Evolutionary conservation across 495 filamentous ascomycete species (phyloP).

Genomic region (Lophiotrema nucula): DNA sequence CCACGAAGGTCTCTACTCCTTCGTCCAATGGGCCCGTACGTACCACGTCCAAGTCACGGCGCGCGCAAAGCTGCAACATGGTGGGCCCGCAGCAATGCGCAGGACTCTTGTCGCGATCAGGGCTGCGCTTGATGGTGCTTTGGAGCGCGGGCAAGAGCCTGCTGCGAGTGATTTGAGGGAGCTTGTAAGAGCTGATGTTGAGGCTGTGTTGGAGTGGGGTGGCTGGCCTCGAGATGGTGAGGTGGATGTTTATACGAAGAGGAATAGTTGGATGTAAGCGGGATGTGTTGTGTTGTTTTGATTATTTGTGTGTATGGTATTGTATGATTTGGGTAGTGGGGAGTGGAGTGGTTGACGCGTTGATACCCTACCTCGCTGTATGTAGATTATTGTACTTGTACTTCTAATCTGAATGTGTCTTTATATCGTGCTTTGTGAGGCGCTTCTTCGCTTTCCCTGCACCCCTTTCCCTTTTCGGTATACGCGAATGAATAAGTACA

Average conservation of each 20-base stretch:
- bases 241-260: constrained; percentile 46
- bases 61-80: constrained; percentile 27
- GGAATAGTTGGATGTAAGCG: neutral
- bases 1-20: constrained; percentile 35
- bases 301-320: too few species aligned
- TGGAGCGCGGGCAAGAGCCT: constrained; percentile 1
- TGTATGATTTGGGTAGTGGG: too few species aligned
- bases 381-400: too few species aligned
- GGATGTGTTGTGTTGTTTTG: too few species aligned
- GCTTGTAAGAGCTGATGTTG: constrained; percentile 47
- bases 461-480: too few species aligned
- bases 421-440: too few species aligned
- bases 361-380: too few species aligned
- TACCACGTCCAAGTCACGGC: constrained; percentile 24
- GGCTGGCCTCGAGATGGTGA: constrained; percentile 56
- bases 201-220: constrained; percentile 48
- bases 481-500: too few species aligned
- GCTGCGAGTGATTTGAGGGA: constrained; percentile 32
- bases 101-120: constrained; percentile 53
- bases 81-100: constrained; percentile 49
- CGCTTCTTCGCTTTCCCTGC: too few species aligned
- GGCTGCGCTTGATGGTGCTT: constrained; percentile 51
- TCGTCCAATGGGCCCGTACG: constrained; percentile 34
- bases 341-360: too few species aligned
- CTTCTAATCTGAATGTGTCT: too few species aligned